phyloP scores from a whole-genome alignment of 2,329 filamentous ascomycete species.

The Plenodomus biglobosus region DNA sequence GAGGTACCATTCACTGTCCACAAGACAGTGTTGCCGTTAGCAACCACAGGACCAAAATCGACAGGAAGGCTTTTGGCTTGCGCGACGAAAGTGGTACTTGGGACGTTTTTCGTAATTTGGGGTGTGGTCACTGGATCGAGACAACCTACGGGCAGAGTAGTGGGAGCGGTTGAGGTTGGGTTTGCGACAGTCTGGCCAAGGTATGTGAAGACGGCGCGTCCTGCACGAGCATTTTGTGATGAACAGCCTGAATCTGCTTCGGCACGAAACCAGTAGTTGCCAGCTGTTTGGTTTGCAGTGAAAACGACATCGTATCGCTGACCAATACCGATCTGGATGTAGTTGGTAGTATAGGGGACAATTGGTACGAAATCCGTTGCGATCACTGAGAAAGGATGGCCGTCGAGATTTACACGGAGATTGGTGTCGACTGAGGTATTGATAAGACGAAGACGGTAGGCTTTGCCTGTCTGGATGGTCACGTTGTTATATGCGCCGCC shows the following conservation, averaged over 20 bases:
- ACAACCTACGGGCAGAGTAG: conserved; percentile 34
- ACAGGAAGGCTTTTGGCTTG: conserved; percentile 32
- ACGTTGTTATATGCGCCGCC: conserved; percentile 35
- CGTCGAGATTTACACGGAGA: conserved; percentile 33
- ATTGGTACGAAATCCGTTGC: conserved; percentile 37
- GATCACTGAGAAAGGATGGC: conserved; percentile 37
- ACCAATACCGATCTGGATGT: conserved; percentile 45
- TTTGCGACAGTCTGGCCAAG: conserved; percentile 36
- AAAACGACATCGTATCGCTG: conserved; percentile 44
- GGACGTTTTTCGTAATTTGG: conserved; percentile 41
- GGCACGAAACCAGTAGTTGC: conserved; percentile 42
- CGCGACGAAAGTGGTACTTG: conserved; percentile 28
- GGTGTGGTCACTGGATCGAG: conserved; percentile 40
- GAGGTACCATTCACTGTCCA: conserved; percentile 50
- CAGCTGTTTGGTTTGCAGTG: conserved; percentile 34
- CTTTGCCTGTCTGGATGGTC: conserved; percentile 46
- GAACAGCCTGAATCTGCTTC: conserved; percentile 25
- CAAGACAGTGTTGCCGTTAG: conserved; percentile 30
- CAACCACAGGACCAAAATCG: conserved; percentile 32
- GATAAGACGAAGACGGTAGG: conserved; percentile 60
- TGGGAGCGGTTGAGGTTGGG: conserved; percentile 34
- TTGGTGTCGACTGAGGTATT: conserved; percentile 49
- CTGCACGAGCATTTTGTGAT: conserved; percentile 23
- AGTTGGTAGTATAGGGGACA: conserved; percentile 38
- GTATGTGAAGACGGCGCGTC: conserved; percentile 47